Evolutionary conservation across 192 early-diverging fungal species (phyloP).

Genomic region (Backusella australiensis): DNA sequence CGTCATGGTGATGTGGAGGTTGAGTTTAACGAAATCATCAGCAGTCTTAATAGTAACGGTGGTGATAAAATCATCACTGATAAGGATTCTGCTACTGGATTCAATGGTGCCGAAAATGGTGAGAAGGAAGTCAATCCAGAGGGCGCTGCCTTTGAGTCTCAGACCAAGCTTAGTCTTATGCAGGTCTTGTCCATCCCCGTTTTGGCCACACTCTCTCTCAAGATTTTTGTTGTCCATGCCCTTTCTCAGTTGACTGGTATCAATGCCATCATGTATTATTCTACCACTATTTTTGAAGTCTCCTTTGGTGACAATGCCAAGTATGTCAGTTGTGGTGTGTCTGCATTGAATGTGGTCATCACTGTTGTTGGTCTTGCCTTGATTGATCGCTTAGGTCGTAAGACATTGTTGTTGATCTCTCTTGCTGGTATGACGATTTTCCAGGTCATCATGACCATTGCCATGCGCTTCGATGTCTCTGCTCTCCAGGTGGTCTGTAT

Average conservation of each 20-base stretch:
- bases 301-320: conserved; percentile 50
- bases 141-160: background rate
- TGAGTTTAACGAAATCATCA: conserved; percentile 54
- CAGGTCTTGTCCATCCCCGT: conserved; percentile 36
- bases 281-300: conserved; percentile 60
- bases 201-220: conserved; percentile 43
- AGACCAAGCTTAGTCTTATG: conserved; percentile 26
- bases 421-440: conserved; percentile 62
- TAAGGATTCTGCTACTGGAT: conserved; percentile 1
- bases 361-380: conserved; percentile 52
- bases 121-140: background rate
- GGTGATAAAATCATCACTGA: background rate
- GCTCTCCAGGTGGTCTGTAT: conserved; percentile 34
- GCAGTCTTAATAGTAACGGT: background rate
- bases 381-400: conserved; percentile 64
- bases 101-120: background rate
- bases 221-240: conserved; percentile 57
- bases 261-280: conserved; percentile 65
- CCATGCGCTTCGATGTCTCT: conserved; percentile 13
- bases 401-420: conserved; percentile 55
- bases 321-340: conserved; percentile 54
- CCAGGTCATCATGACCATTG: conserved; percentile 49
- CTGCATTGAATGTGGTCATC: conserved; percentile 56
- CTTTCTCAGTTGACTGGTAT: conserved; percentile 64
- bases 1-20: conserved; percentile 56